A percentile compares a stretch with the other conserved stretches of the same genome.
These are phyloP conservation scores for Ophiostoma novo-ulmi DNA, from an alignment of 2,329 filamentous ascomycete species.

Conservation along the genomic window DNA sequence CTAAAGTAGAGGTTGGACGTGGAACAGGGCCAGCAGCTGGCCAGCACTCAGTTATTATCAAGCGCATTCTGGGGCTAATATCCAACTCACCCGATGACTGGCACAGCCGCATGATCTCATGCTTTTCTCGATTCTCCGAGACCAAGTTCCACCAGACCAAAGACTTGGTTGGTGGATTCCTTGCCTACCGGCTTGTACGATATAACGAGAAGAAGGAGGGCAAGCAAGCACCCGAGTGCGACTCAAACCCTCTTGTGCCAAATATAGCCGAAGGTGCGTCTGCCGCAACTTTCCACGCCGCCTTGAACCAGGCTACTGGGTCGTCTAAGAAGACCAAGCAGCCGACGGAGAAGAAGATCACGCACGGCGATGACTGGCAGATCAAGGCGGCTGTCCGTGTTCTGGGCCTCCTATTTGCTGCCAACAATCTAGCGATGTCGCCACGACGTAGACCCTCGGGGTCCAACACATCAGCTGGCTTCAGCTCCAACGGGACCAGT, in stretches of 20 bases:
- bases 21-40: constrained; percentile 48
- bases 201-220: constrained; percentile 60
- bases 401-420: constrained; percentile 74
- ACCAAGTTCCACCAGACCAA: constrained; percentile 66
- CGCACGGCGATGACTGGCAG: constrained; percentile 85
- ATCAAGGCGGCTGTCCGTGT: constrained; percentile 74
- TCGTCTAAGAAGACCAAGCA: constrained; percentile 47
- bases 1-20: constrained; percentile 26
- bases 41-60: constrained; percentile 77
- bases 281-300: constrained; percentile 69
- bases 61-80: constrained; percentile 74
- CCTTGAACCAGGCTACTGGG: constrained; percentile 54
- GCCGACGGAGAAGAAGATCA: constrained; percentile 50
- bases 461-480: neutral
- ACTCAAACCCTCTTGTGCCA: constrained; percentile 65
- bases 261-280: constrained; percentile 62
- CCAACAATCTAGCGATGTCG: constrained; percentile 48
- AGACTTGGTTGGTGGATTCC: constrained; percentile 70
- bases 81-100: constrained; percentile 70
- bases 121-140: constrained; percentile 68
- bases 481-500: constrained; percentile 35
- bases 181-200: constrained; percentile 72
- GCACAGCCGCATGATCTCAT: constrained; percentile 70
- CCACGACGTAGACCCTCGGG: constrained; percentile 29
- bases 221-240: constrained; percentile 50